Conservation (phyloP, 805 yeast genomes). For the Nakazawaea ambrosiae region DNA sequence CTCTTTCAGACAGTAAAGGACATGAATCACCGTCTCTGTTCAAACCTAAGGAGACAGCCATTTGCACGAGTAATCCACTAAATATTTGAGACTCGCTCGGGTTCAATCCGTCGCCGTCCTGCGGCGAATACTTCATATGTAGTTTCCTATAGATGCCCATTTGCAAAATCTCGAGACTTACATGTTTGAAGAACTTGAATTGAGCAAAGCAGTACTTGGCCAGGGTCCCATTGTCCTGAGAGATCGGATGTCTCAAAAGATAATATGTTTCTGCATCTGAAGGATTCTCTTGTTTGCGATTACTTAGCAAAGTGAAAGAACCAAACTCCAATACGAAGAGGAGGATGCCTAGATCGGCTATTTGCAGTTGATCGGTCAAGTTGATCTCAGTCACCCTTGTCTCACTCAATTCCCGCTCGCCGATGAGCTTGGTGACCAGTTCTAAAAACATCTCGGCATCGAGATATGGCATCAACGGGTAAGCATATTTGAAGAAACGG, state of each 20-base stretch:
- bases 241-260: conserved; percentile 31
- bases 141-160: conserved; percentile 30
- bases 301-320: conserved; percentile 9
- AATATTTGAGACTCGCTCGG: conserved; percentile 32
- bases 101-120: conserved; percentile 43
- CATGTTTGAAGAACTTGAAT: conserved; percentile 29
- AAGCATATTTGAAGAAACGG: conserved; percentile 29
- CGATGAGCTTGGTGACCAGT: conserved; percentile 29
- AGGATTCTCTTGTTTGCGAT: conserved; percentile 17
- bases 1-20: conserved; percentile 9
- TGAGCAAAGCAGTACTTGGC: conserved; percentile 32
- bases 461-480: conserved; percentile 41
- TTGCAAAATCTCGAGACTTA: conserved; percentile 37
- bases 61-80: conserved; percentile 29
- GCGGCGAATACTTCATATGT: conserved; percentile 37
- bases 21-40: conserved; percentile 29
- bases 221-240: conserved; percentile 28
- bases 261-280: conserved; percentile 19
- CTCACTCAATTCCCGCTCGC: conserved; percentile 12
- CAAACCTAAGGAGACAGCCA: conserved; percentile 38
- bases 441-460: conserved; percentile 32
- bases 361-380: conserved; percentile 14
- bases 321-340: conserved; percentile 18
- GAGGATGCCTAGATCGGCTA: conserved; percentile 19
- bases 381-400: conserved; percentile 8